Conservation (phyloP, 805 yeast species). For the Limtongozyma cylindracea region DNA sequence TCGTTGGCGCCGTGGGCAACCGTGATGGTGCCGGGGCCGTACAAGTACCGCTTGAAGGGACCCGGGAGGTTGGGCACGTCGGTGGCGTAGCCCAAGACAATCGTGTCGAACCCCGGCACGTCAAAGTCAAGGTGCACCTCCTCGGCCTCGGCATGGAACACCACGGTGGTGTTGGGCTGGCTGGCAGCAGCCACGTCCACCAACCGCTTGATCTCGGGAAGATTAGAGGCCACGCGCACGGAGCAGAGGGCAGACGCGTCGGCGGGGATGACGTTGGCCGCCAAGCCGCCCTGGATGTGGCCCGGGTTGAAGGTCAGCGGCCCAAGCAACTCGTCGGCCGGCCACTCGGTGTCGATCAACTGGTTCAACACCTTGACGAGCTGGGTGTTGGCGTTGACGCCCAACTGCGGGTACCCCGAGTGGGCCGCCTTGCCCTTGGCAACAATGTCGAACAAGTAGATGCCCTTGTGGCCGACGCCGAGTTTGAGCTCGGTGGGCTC, state of each 20-base stretch:
- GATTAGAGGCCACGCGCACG: conserved; percentile 26
- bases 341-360: conserved; percentile 17
- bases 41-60: conserved; percentile 17
- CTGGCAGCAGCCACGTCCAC: too few species aligned
- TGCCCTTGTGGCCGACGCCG: conserved; percentile 50
- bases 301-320: conserved; percentile 40
- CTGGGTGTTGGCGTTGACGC: conserved; percentile 33
- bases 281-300: conserved; percentile 29
- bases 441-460: conserved; percentile 12
- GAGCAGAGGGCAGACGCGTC: conserved; percentile 20
- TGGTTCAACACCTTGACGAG: conserved; percentile 22
- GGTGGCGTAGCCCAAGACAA: conserved; percentile 23
- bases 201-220: conserved; percentile 10
- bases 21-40: conserved; percentile 41
- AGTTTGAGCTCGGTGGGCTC: conserved; percentile 52
- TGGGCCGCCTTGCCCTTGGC: conserved; percentile 37
- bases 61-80: conserved; percentile 8
- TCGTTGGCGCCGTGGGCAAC: conserved; percentile 38
- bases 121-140: conserved; percentile 24
- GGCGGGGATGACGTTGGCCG: conserved; percentile 41
- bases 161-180: too few species aligned
- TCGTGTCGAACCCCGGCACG: conserved; percentile 38
- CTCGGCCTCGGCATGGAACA: conserved; percentile 5
- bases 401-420: conserved; percentile 47
- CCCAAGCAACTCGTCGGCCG: conserved; percentile 27